Conservation (phyloP, 768 basidiomycete species). For the Goffeauzyma gilvescens region DNA sequence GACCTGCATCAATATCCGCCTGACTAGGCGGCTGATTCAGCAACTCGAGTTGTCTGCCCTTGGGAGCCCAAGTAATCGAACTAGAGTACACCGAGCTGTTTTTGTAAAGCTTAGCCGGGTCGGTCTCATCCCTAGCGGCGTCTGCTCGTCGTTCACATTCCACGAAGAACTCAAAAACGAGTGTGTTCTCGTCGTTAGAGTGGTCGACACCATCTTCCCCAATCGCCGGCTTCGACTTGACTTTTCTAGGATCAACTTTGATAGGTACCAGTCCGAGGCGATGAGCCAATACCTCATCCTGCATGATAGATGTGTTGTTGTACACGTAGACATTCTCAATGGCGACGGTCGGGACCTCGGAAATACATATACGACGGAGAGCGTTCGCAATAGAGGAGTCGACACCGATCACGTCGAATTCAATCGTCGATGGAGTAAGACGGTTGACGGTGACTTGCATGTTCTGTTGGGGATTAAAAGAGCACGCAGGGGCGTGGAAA, state of each 20-base stretch:
- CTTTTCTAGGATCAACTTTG: conserved; percentile 56
- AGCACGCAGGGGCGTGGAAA: neutral
- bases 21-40: conserved; percentile 36
- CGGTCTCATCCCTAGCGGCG: conserved; percentile 40
- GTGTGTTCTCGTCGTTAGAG: conserved; percentile 72
- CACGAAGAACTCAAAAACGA: conserved; percentile 63
- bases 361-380: conserved; percentile 72
- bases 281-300: conserved; percentile 80
- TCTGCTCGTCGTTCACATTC: conserved; percentile 42
- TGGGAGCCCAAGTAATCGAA: conserved; percentile 51
- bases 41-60: conserved; percentile 54
- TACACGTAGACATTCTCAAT: conserved; percentile 81
- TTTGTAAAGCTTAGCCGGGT: conserved; percentile 48
- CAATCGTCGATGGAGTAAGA: conserved; percentile 62
- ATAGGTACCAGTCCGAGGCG: conserved; percentile 82
- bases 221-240: conserved; percentile 36
- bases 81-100: conserved; percentile 37
- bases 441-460: conserved; percentile 53
- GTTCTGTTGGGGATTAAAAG: conserved; percentile 33
- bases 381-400: conserved; percentile 95
- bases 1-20: conserved; percentile 6
- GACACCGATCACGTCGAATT: conserved; percentile 87
- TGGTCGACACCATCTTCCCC: conserved; percentile 34
- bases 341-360: conserved; percentile 82
- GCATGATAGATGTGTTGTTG: conserved; percentile 86